Conservation (phyloP, 2,329 filamentous ascomycete genomes). For the Allantophomopsis cytisporea region DNA sequence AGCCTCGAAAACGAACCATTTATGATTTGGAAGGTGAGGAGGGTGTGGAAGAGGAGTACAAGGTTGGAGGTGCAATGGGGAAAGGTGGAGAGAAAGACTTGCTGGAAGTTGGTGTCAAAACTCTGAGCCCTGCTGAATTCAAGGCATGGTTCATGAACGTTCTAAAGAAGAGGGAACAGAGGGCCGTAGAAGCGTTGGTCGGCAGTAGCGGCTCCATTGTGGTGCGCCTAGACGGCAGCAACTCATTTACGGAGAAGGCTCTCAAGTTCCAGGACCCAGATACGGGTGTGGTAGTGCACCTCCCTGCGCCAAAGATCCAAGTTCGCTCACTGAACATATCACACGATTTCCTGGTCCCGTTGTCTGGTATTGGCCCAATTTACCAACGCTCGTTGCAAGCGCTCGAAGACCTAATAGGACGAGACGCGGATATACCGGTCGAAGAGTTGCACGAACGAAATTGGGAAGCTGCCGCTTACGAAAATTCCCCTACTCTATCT, state of each 20-base stretch:
- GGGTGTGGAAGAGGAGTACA: conserved; percentile 24
- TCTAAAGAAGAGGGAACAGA: conserved; percentile 24
- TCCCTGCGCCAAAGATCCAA: too few species aligned
- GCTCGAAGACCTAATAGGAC: too few species aligned
- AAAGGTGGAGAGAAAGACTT: conserved; percentile 14
- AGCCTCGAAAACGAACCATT: conserved; percentile 24
- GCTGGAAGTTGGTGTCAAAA: conserved; percentile 12
- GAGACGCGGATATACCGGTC: too few species aligned
- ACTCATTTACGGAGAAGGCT: neutral
- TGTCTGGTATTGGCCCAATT: too few species aligned
- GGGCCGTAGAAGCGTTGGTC: conserved; percentile 21
- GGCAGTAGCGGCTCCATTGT: conserved; percentile 20
- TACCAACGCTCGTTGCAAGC: too few species aligned
- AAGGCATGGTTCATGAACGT: conserved; percentile 10
- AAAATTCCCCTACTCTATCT: too few species aligned
- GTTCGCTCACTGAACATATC: too few species aligned
- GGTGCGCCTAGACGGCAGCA: conserved; percentile 17
- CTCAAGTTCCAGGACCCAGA: neutral
- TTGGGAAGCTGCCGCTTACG: too few species aligned
- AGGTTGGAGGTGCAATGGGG: conserved; percentile 18
- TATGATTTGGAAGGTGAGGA: conserved; percentile 27
- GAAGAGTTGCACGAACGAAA: too few species aligned
- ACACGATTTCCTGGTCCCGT: neutral
- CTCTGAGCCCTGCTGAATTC: conserved; percentile 5
- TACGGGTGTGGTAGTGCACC: too few species aligned